Evolutionary conservation across 768 basidiomycete genomes (phyloP), one percentile per base, ranked within the genome.

Genomic region (Xerocomellus amylosporus): DNA sequence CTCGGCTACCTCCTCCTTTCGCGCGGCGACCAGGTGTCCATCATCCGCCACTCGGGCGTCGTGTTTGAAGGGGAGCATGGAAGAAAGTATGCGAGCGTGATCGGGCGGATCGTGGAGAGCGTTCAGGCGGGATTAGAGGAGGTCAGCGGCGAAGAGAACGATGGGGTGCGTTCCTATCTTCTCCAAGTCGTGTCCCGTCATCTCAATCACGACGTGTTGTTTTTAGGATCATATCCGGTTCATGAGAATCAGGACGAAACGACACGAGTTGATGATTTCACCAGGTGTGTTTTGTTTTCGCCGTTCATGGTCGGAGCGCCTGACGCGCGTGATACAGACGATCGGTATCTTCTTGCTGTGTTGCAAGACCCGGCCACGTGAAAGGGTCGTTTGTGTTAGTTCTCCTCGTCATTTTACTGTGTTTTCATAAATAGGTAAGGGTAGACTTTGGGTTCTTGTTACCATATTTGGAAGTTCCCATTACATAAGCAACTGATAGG

Each of bases 201-300:
- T 34, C 34, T 34, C 34, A 34, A 15, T 17, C 3, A 4, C 15
- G 8, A 28, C 24, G 24, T 24, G 24, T 24, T 22, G 26, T 10
- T 50, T n/a, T 4, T 60, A 95, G 92, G 93, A 95, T 66, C 87
- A 91, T 24, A 78, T 96, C 41, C 82, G 84, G 55, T 91, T 96
- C 64, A 85, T 97, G 82, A 77, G 93, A 54, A 93, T 96, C 73
- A 82, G 94, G 46, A 96, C 94, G 54, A 90, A 84, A 67, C 80
- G 88, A 48, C 94, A 97, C 69, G 94, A 96, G 66, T 76, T 97
- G 53, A 90, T 97, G 87, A 93, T 97, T 56, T 91, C 94, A 3
- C 94, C 94, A 53, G 90, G 94, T 92, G 49, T 28, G 86, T 73
- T 46, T 33, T 22, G 34, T 14, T n/a, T 22, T 28, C 4, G 17